These are phyloP conservation scores for Microdochium trichocladiopsis DNA, from an alignment of 2,329 filamentous ascomycete genomes.

Conservation along the genomic window DNA sequence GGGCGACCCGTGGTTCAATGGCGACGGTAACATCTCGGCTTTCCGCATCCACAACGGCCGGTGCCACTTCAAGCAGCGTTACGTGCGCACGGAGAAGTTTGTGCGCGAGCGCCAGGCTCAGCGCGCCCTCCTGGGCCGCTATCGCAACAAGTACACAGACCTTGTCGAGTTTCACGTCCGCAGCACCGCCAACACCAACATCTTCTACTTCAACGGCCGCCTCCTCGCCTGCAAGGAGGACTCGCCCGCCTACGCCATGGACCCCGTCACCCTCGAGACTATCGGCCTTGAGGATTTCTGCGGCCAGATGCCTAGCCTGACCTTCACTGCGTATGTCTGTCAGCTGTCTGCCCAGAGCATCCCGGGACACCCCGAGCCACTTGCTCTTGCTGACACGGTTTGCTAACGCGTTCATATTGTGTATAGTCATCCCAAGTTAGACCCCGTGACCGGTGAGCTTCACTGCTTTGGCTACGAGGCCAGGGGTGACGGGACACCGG, in stretches of 20 bases:
- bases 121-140: slow-evolving; percentile 25
- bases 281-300: slow-evolving; percentile 24
- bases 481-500: slow-evolving; percentile 27
- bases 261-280: slow-evolving; percentile 24
- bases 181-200: slow-evolving; percentile 41
- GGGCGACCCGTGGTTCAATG: slow-evolving; percentile 27
- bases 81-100: slow-evolving; percentile 32
- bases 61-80: slow-evolving; percentile 23
- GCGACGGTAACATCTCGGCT: slow-evolving; percentile 26
- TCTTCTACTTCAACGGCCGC: slow-evolving; percentile 39
- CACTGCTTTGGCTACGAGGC: slow-evolving; percentile 33
- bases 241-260: slow-evolving; percentile 22
- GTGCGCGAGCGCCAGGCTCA: slow-evolving; percentile 25
- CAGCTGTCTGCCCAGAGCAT: too few species aligned
- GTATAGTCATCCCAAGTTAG: slow-evolving; percentile 29
- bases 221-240: slow-evolving; percentile 37
- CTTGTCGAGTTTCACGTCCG: slow-evolving; percentile 22
- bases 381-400: too few species aligned
- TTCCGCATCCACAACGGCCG: slow-evolving; percentile 21
- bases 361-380: too few species aligned
- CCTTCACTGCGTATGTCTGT: slow-evolving; percentile 24
- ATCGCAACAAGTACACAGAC: slow-evolving; percentile 31
- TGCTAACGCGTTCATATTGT: too few species aligned
- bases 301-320: slow-evolving; percentile 23
- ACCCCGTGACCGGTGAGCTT: slow-evolving; percentile 29